These are phyloP conservation scores for Eucalyptus polyanthemos DNA, from an alignment of 345 rosid species.

Conservation along the genomic window DNA sequence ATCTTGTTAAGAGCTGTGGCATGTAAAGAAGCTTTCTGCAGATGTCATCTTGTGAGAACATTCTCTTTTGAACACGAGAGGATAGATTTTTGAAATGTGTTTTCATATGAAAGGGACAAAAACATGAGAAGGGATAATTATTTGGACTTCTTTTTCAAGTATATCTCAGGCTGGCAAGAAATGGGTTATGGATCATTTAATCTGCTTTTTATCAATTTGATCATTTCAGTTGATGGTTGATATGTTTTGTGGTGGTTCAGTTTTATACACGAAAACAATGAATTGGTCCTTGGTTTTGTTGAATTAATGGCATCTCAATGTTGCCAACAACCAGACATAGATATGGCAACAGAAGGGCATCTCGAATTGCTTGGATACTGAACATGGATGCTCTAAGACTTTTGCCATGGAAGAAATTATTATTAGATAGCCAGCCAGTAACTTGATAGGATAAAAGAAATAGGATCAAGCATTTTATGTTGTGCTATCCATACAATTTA, in stretches of 20 bases:
- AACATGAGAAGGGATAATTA: neutral
- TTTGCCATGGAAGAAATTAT: neutral
- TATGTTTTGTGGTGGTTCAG: neutral
- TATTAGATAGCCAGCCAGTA: neutral
- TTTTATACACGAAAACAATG: neutral
- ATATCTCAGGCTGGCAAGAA: neutral
- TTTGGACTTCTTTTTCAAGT: neutral
- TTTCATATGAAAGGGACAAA: neutral
- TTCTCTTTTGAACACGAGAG: neutral
- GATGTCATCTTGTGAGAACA: neutral
- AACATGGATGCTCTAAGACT: neutral
- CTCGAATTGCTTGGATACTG: neutral
- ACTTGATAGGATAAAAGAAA: neutral
- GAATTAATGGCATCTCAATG: neutral
- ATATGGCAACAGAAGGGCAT: neutral
- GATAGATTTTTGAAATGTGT: neutral
- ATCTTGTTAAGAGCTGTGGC: neutral
- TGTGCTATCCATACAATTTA: neutral
- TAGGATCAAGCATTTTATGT: neutral
- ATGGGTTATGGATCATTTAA: neutral
- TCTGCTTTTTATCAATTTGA: neutral
- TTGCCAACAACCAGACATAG: neutral
- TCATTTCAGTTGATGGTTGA: neutral
- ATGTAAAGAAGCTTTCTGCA: neutral
- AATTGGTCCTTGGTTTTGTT: neutral